phyloP scores from a whole-genome alignment of 2,329 filamentous ascomycete species.

The Atkinsonella hypoxylon region DNA sequence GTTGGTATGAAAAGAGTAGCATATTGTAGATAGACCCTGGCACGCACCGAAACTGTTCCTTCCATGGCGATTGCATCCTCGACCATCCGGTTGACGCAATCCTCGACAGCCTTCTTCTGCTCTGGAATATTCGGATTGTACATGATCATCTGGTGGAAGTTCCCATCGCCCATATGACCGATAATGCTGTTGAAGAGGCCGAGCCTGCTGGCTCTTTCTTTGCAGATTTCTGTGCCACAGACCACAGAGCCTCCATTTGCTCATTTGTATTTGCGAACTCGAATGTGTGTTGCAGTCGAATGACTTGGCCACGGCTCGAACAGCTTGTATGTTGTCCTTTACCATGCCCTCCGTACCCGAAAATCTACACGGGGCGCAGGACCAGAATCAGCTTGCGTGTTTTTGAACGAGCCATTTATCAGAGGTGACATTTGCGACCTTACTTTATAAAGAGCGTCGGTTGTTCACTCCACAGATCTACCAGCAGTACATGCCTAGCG shows the following conservation, averaged over 20 bases:
- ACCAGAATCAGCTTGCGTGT: neutral
- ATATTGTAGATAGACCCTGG: too few relatives aligned
- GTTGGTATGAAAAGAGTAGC: neutral
- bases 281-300: conserved; percentile 45
- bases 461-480: conserved; percentile 52
- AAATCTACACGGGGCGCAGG: conserved; percentile 28
- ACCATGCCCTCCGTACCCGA: conserved; percentile 51
- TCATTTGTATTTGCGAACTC: conserved; percentile 54
- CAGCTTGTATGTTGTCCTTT: conserved; percentile 42
- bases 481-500: too few relatives aligned
- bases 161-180: conserved; percentile 64
- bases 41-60: conserved; percentile 51
- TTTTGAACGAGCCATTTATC: neutral
- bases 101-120: conserved; percentile 41
- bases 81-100: conserved; percentile 57
- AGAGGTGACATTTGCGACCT: neutral
- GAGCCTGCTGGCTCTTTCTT: conserved; percentile 49
- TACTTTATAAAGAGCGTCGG: conserved; percentile 64
- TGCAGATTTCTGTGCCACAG: conserved; percentile 50
- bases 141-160: conserved; percentile 49
- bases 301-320: conserved; percentile 41
- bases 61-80: conserved; percentile 58
- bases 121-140: conserved; percentile 37
- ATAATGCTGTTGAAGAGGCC: conserved; percentile 55
- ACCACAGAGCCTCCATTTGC: conserved; percentile 62